Evolutionary conservation across 106 monocot species (phyloP), one percentile per base, ranked within the genome.

Genomic region (Platanthera guangdongensis): DNA sequence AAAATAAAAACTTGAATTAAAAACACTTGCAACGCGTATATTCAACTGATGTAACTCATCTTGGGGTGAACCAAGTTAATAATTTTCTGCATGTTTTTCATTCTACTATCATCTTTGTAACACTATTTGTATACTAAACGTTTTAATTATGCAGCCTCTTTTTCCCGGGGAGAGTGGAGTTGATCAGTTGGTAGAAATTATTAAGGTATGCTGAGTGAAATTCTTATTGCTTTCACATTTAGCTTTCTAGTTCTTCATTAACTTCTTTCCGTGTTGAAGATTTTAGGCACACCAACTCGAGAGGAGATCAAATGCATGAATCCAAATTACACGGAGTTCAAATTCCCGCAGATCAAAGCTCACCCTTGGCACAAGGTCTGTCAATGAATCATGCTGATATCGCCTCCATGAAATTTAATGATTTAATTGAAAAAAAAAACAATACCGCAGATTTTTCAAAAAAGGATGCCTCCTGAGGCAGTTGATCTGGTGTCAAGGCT

Each of bases 401-500:
- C 18, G 12, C 12, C 11, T 10, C 12, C 10, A 30, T 2, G 11
- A 32, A 30, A 10, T 11, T 65, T 65, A 65, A 32, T 65, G 32
- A 32, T 30, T 32, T 12, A 65, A 4, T 53, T 16, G 12, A 65
- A n/a, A 32, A 65, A n/a, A 32, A 65, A 65, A 25, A 8, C 12
- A 65, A 11, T 10, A 47, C 70, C 47, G 46, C 72, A 92, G 91
- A 76, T 92, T 65, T 92, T 92, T 59, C 82, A 81, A 72, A 92
- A 88, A 78, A 59, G 84, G 51, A 76, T 86, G 81, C 91, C 91
- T 19, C 84, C 88, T 52, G 91, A 88, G 59, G 91, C 91, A 47
- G 86, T 88, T 80, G 91, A 92, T 75, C 84, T 92, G 51, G 86
- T 92, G 16, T 82, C 83, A 57, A 88, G 91, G 74, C 51, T 92